These are phyloP conservation scores for Pythium pyrilobum DNA, from an alignment of 352 stramenopile genomes.

Conservation along the genomic window DNA sequence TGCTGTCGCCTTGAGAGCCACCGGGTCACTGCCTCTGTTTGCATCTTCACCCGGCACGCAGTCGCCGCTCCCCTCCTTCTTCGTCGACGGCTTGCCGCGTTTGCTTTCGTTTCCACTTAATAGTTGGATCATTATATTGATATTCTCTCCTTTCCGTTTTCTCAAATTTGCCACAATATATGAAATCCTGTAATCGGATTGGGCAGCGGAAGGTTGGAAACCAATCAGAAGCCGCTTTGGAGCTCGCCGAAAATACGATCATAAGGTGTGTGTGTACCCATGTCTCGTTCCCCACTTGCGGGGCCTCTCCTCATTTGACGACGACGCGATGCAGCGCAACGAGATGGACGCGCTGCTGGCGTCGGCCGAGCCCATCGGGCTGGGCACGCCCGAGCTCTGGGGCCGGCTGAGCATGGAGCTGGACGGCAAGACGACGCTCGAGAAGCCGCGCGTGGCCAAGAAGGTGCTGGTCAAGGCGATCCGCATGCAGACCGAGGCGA, in stretches of 20 bases:
- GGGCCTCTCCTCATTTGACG: neutral
- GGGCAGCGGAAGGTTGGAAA: neutral
- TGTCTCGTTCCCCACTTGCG: neutral
- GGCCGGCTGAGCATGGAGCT: constrained; percentile 72
- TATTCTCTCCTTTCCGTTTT: neutral
- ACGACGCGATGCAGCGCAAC: constrained; percentile 65
- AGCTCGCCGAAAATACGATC: constrained; percentile 15
- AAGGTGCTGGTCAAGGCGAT: constrained; percentile 80
- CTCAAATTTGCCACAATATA: neutral
- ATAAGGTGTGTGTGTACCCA: constrained; percentile 1
- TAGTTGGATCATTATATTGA: neutral
- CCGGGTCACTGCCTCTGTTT: no score
- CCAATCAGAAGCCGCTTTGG: constrained; percentile 1
- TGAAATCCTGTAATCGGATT: constrained; percentile 1
- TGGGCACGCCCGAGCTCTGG: constrained; percentile 76
- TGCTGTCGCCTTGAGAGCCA: constrained; percentile 23
- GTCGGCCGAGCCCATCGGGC: constrained; percentile 36
- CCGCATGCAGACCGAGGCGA: constrained; percentile 77
- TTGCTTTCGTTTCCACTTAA: neutral
- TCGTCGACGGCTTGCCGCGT: no score
- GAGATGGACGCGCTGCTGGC: constrained; percentile 65
- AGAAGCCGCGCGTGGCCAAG: constrained; percentile 77
- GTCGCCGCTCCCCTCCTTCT: no score
- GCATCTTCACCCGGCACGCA: no score
- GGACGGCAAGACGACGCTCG: constrained; percentile 71